These are phyloP conservation scores for Clavispora phyllophila DNA, from an alignment of 805 yeast species.

Conservation along the genomic window DNA sequence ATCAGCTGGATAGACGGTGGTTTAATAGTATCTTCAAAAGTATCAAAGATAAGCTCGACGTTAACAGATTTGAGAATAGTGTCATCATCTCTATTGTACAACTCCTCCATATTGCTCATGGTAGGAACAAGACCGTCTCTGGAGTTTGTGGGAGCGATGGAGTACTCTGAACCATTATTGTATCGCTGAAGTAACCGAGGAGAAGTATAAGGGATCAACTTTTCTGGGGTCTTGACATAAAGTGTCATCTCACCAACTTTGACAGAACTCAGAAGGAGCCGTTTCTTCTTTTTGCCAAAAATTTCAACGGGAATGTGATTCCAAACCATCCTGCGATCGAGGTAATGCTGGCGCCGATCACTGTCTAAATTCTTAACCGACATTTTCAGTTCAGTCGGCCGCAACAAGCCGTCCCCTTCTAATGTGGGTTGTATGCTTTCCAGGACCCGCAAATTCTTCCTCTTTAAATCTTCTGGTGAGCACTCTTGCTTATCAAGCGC, in stretches of 20 bases:
- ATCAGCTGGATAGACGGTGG: slow-evolving; percentile 34
- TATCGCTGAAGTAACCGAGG: slow-evolving; percentile 35
- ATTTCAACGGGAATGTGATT: slow-evolving; percentile 18
- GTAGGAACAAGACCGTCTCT: slow-evolving; percentile 4
- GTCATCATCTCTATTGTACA: slow-evolving; percentile 25
- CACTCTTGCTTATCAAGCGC: slow-evolving; percentile 24
- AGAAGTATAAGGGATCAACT: slow-evolving; percentile 31
- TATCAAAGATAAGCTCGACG: slow-evolving; percentile 24
- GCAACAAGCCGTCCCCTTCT: background rate
- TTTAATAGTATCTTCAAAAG: slow-evolving; percentile 15
- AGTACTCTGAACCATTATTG: slow-evolving; percentile 19
- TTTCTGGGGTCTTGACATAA: slow-evolving; percentile 29
- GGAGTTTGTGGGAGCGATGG: background rate
- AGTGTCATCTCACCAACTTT: slow-evolving; percentile 32
- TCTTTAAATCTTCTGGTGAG: slow-evolving; percentile 25
- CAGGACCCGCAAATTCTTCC: slow-evolving; percentile 23
- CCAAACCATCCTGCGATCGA: slow-evolving; percentile 26
- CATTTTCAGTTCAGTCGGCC: background rate
- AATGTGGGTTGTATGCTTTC: background rate
- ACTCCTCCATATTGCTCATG: slow-evolving; percentile 22
- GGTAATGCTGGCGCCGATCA: slow-evolving; percentile 7
- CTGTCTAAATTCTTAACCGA: background rate
- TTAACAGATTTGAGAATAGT: slow-evolving; percentile 21
- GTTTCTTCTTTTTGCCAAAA: slow-evolving; percentile 33
- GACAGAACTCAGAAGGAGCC: slow-evolving; percentile 27